phyloP scores from a whole-genome alignment of 2,329 filamentous ascomycete genomes.

The Beauveria rudraprayagi region DNA sequence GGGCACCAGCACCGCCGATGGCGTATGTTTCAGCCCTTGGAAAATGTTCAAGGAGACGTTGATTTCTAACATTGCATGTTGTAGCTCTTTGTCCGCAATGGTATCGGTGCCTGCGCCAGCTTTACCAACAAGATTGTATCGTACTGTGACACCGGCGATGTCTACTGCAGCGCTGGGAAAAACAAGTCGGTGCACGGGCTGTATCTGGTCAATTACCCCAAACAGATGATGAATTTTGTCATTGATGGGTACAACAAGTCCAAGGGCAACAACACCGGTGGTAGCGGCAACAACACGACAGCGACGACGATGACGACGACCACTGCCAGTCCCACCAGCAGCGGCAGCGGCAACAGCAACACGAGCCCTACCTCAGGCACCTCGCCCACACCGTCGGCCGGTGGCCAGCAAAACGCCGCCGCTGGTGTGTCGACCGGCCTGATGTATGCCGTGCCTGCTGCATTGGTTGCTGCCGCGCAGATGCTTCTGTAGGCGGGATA shows the following conservation, averaged over 20 bases:
- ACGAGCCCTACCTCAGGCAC: not conserved
- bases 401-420: not conserved
- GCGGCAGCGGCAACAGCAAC: not conserved
- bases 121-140: slow-evolving; percentile 29
- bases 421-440: not conserved
- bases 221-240: slow-evolving; percentile 28
- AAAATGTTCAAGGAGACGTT: not conserved
- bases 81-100: slow-evolving; percentile 30
- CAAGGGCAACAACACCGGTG: slow-evolving; percentile 7
- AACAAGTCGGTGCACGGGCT: slow-evolving; percentile 22
- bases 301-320: slow-evolving; percentile 7
- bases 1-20: slow-evolving; percentile 29
- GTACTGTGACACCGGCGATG: slow-evolving; percentile 35
- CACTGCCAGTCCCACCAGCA: slow-evolving; percentile 9
- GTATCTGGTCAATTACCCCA: slow-evolving; percentile 30
- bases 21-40: slow-evolving; percentile 22
- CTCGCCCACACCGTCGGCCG: not conserved
- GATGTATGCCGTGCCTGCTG: slow-evolving; percentile 3
- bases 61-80: not conserved
- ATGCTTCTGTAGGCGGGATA: slow-evolving; percentile 2
- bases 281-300: slow-evolving; percentile 4
- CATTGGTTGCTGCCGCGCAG: slow-evolving; percentile 1
- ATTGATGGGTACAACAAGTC: slow-evolving; percentile 22
- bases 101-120: slow-evolving; percentile 26
- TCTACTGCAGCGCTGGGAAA: slow-evolving; percentile 30